Conservation (phyloP, 2,329 filamentous ascomycete species). For the Diaporthe humulicola region DNA sequence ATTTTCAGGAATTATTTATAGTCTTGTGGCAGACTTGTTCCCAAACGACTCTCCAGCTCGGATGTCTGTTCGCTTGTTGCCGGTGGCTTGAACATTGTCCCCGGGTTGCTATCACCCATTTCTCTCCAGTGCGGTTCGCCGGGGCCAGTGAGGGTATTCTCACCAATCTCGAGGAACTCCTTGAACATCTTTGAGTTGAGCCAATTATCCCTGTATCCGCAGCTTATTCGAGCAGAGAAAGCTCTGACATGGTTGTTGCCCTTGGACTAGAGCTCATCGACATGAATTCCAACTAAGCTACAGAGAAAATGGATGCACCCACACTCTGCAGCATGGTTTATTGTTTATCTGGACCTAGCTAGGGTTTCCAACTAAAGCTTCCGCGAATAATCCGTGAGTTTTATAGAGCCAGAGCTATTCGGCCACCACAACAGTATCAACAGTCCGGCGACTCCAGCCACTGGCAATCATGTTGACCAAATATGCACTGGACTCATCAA, state of each 20-base stretch:
- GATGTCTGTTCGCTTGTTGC: background rate
- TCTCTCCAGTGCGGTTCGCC: background rate
- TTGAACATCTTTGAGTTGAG: background rate
- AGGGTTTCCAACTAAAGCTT: too few species aligned
- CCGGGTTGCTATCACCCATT: background rate
- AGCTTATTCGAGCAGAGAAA: background rate
- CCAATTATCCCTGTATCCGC: background rate
- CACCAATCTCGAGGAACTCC: background rate
- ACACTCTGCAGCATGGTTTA: too few species aligned
- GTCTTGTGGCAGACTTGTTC: background rate
- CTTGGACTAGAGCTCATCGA: background rate
- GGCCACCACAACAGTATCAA: background rate
- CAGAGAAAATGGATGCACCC: too few species aligned
- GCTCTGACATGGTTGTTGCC: background rate
- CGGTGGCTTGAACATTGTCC: background rate
- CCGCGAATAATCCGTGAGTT: background rate
- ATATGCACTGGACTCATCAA: background rate
- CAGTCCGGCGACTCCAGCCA: background rate
- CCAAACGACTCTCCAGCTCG: background rate
- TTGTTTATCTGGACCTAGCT: too few species aligned
- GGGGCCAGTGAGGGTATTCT: background rate
- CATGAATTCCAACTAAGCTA: background rate
- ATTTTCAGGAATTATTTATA: background rate
- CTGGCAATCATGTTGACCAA: background rate
- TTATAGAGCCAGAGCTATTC: background rate